Conservation (phyloP, 257 asterid genomes). For the Perilla frutescens region DNA sequence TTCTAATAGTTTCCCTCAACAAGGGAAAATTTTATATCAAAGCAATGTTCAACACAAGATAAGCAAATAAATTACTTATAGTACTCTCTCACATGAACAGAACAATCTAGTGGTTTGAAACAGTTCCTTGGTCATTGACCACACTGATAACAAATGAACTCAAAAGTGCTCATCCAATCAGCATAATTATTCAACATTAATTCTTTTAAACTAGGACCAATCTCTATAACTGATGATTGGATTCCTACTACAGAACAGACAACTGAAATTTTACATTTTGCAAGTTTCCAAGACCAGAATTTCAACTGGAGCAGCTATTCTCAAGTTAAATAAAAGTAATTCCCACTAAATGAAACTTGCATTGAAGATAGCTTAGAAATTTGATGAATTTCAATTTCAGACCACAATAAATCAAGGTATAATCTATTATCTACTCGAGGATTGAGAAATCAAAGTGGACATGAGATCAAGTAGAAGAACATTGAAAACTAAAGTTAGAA, state of each 20-base stretch:
- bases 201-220: background rate
- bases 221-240: background rate
- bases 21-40: background rate
- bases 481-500: constrained; percentile 12
- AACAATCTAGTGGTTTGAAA: constrained; percentile 20
- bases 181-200: constrained; percentile 24
- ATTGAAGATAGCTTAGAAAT: too few relatives aligned
- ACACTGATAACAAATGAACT: constrained; percentile 11
- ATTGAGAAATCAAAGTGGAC: constrained; percentile 15
- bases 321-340: too few relatives aligned
- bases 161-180: background rate
- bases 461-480: constrained; percentile 22
- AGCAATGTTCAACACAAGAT: background rate
- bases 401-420: constrained; percentile 10
- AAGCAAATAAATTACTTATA: background rate
- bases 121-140: constrained; percentile 17
- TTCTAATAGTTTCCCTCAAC: background rate
- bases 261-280: background rate
- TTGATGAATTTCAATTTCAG: constrained; percentile 16
- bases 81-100: background rate
- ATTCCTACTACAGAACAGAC: background rate
- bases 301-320: background rate
- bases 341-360: background rate
- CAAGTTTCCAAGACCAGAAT: background rate
- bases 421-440: constrained; percentile 9